Base-by-base conservation (phyloP, 169 alveolate genomes). In the Toxoplasma gondii region DNA sequence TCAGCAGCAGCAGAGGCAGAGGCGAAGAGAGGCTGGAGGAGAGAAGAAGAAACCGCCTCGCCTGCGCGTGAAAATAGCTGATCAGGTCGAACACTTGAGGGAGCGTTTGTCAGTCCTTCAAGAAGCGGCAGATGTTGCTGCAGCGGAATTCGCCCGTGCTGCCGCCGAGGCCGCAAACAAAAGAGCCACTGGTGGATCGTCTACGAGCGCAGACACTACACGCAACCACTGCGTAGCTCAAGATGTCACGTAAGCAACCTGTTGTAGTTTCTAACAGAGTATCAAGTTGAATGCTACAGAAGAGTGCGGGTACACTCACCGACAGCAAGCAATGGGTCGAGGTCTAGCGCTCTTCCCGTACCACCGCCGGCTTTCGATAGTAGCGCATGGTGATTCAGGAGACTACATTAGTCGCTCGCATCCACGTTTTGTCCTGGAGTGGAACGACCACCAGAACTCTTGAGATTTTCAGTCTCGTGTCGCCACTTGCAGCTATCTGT, bases 101-200 rank as follows among this genome's bases (percentile, higher is more conserved):
- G 95, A 64, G 39, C 82, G 44, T 1, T 27, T 84, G 39, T 53
- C 70, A 0, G 92, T 43, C 84, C 84, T 91, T 36, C 88, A 93
- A 74, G 91, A 84, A 58, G 95, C 80, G 22, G 93, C 95, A 0
- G 93, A 69, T 7, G 49, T 67, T 16, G 95, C 94, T 45, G 92
- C 88, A 2, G 94, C 64, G 29, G 84, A 91, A 43, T 70, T 58
- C 39, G 93, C 88, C n/a, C 87, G 67, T 45, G 91, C 91, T 34
- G 91, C 94, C 44, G 69, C 81, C 49, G 64, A 87, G 7, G 70
- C 38, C 64, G 54, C 88, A 19, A 27, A 27, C n/a, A 16, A 27
- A 64, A 64, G 74, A 64, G 74, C 74, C 1, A 7, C 9, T 31
- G 74, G 34, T 7, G 74, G 5, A 64, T 1, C 74, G 74, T 31